phyloP scores from a whole-genome alignment of 129 eudicot species.

The carrot (Daucus carota) region DNA sequence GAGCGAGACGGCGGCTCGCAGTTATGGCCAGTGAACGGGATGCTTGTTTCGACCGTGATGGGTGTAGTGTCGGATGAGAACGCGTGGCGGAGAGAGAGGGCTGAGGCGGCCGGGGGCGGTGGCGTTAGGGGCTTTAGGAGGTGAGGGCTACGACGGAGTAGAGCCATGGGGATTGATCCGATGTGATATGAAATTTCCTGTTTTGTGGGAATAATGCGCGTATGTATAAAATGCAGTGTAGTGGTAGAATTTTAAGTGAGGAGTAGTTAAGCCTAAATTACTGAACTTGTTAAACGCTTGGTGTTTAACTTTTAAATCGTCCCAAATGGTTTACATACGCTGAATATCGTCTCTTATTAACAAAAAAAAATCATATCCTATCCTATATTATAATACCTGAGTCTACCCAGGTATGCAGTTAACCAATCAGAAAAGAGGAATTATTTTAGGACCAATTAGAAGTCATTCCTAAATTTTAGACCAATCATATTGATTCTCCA shows the following conservation, averaged over 20 bases:
- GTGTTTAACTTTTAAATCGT: no score
- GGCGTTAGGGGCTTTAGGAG: constrained; percentile 13
- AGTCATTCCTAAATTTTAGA: no score
- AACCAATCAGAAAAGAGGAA: no score
- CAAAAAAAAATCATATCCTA: no score
- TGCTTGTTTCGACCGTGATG: constrained; percentile 74
- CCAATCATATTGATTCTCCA: no score
- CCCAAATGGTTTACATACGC: no score
- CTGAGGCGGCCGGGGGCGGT: constrained; percentile 12
- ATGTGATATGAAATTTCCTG: no score
- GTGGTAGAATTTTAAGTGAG: background rate
- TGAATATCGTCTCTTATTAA: no score
- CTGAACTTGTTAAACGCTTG: background rate
- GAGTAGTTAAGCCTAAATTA: background rate
- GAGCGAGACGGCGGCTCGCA: constrained; percentile 85
- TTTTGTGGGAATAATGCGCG: no score
- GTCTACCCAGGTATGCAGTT: no score
- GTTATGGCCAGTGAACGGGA: constrained; percentile 78
- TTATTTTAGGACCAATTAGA: no score
- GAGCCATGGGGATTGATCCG: constrained; percentile 10
- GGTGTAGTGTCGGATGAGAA: constrained; percentile 38
- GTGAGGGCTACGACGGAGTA: constrained; percentile 20
- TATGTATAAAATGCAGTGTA: background rate
- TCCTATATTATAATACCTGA: no score
- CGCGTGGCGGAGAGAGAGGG: constrained; percentile 20